Evolutionary conservation across 2,329 filamentous ascomycete species (phyloP).

Genomic region (Acephala macrosclerotiorum): DNA sequence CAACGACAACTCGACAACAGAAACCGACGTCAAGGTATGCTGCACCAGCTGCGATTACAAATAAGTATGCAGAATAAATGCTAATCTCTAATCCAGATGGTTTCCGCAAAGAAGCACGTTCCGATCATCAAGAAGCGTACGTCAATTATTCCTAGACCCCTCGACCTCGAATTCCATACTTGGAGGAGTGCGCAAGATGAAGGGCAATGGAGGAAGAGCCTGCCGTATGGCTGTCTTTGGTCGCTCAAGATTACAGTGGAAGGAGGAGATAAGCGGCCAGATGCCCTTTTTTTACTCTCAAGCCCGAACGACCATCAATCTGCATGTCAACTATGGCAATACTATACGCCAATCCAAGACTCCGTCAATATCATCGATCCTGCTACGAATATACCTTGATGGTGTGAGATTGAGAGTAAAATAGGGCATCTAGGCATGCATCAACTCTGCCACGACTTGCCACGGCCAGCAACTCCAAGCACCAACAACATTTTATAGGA

Average conservation of each 20-base stretch:
- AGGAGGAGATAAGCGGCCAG: background rate
- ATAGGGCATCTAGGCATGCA: background rate
- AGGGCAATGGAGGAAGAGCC: background rate
- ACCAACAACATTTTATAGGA: background rate
- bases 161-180: constrained; percentile 5
- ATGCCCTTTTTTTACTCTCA: background rate
- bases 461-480: no score
- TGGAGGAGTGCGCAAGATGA: background rate
- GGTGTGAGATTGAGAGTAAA: constrained; percentile 19
- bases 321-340: background rate
- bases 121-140: constrained; percentile 99
- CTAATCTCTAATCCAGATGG: constrained; percentile 71
- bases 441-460: no score
- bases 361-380: constrained; percentile 16
- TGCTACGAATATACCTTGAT: background rate
- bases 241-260: background rate
- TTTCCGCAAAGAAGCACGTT: constrained; percentile 98
- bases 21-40: constrained; percentile 44
- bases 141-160: constrained; percentile 51
- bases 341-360: constrained; percentile 1
- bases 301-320: background rate
- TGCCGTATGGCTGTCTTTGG: background rate
- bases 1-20: constrained; percentile 40
- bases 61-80: constrained; percentile 12
- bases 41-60: constrained; percentile 3